Conservation (phyloP, 1,284 basidiomycete species). For the Microbotryomycetes sp. region DNA sequence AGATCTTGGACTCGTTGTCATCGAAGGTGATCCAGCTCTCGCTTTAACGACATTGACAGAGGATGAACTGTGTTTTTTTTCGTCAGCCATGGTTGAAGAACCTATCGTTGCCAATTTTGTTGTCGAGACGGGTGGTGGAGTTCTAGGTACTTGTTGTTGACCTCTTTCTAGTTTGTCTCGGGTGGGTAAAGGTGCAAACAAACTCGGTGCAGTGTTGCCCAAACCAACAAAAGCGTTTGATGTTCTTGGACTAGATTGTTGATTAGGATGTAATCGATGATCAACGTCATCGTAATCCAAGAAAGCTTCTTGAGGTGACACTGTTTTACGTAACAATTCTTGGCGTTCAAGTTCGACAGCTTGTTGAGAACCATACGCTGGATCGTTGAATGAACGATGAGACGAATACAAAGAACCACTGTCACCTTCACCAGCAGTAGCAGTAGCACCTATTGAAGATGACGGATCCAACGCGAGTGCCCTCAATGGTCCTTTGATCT, state of each 20-base stretch:
- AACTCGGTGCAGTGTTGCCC: constrained; percentile 3
- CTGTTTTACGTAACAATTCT: constrained; percentile 15
- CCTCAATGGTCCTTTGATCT: constrained; percentile 28
- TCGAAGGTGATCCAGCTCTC: not conserved
- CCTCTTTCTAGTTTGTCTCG: not conserved
- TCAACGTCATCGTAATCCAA: constrained; percentile 31
- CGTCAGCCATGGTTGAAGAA: not conserved
- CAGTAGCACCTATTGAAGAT: not conserved
- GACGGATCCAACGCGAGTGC: constrained; percentile 13
- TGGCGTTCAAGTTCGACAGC: not conserved
- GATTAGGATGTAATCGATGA: constrained; percentile 16
- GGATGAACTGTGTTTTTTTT: not conserved
- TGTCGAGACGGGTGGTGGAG: not conserved
- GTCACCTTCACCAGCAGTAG: not conserved
- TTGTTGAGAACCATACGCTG: not conserved
- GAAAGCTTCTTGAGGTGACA: constrained; percentile 34
- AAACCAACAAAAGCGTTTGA: not conserved
- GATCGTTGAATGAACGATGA: too few species aligned
- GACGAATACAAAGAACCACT: not conserved
- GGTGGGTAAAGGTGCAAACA: constrained; percentile 19
- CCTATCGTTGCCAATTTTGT: not conserved
- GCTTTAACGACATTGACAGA: not conserved
- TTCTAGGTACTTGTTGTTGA: not conserved
- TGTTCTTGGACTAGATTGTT: not conserved
- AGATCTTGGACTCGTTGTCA: not conserved